phyloP scores from a whole-genome alignment of 768 basidiomycete genomes.

The Serendipita sp. region DNA sequence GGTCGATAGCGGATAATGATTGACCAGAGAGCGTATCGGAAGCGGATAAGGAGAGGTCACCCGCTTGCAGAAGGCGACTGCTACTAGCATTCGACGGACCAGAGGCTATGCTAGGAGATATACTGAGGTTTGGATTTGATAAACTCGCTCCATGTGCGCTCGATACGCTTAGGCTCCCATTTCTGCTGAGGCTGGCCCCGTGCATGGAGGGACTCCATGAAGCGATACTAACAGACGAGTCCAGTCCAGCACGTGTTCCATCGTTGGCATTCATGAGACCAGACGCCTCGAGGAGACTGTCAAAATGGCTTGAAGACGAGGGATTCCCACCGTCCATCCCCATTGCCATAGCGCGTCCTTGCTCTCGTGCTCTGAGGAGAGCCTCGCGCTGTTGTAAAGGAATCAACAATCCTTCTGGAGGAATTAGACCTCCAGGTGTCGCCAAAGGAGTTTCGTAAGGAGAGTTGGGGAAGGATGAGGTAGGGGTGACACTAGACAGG shows the following conservation, averaged over 20 bases:
- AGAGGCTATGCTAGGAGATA: background rate
- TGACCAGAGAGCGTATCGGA: background rate
- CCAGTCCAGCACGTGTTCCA: background rate
- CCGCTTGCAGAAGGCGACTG: background rate
- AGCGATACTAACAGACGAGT: background rate
- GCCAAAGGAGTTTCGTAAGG: background rate
- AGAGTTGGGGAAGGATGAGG: background rate
- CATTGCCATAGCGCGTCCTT: background rate
- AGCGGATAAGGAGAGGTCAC: background rate
- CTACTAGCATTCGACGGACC: background rate
- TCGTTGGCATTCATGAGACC: background rate
- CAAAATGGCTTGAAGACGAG: background rate
- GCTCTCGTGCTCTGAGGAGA: background rate
- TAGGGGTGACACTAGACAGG: background rate
- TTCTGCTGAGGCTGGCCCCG: background rate
- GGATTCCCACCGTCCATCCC: background rate
- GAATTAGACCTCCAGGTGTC: background rate
- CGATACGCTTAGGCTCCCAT: background rate
- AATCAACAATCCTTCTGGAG: background rate
- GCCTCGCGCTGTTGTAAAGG: background rate
- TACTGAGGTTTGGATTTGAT: background rate
- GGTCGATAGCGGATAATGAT: background rate
- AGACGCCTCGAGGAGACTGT: background rate
- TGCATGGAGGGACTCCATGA: background rate
- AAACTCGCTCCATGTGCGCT: background rate